Evolutionary conservation across 2,329 filamentous ascomycete species (phyloP), one percentile per base, ranked within the genome.

Genomic region (Pseudogymnoascus sp.): DNA sequence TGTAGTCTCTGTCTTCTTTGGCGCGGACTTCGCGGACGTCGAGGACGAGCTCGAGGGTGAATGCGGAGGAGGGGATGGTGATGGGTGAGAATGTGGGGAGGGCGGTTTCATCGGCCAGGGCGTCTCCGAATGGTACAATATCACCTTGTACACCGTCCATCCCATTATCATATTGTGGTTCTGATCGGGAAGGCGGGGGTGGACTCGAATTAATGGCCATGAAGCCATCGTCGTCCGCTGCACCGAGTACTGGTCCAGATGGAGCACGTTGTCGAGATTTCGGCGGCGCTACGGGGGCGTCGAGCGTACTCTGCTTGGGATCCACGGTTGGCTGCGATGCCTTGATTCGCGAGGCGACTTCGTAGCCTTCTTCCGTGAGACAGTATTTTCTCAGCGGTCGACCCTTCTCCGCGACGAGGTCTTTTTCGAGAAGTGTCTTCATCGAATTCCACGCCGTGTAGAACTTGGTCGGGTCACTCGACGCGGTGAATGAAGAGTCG

Each of bases 361-460:
- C 88, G 87, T 89, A 90, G 3, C 90, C 90, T 65, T 90, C 88
- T 34, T 93, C 89, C 0, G 89, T 91, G 37, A 95, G 76, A 1
- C 81, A 79, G 71, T 92, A 95, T 67, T 82, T 84, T 65, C 85
- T 83, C 16, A 85, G 74, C 0, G 89, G 89, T 14, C 88, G 81
- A 0, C 89, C 88, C 62, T 84, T 85, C 68, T 89, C 87, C 63
- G 86, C 87, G 0, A 93, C 88, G 3, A 93, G 76, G 64, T 91
- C 89, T 71, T 93, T 91, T 62, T 85, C 80, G 4, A 87, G 68
- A 34, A 95, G 76, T 0, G 88, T 91, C 71, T 90, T 90, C 82
- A 93, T 92, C 1, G 89, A 91, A 70, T 84, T 89, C 90, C 90
- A 95, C 0, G 90, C 90, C 0, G 90, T 93, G 69, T 90, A 90